phyloP scores from a whole-genome alignment of 2,329 filamentous ascomycete species.

The Botrytis fragariae region DNA sequence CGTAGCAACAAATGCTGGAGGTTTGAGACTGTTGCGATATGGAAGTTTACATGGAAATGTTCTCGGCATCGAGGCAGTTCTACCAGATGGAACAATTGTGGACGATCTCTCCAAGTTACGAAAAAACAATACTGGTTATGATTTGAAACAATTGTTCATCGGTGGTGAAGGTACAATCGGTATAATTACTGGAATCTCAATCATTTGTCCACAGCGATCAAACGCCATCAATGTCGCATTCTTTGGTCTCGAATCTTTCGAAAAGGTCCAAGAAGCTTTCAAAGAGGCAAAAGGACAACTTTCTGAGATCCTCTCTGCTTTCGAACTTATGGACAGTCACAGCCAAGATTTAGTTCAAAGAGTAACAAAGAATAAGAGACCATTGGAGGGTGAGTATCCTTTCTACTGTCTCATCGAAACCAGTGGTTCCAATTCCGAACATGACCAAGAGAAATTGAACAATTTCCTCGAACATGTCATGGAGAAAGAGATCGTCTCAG shows the following conservation, averaged over 20 bases:
- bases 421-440: constrained; percentile 88
- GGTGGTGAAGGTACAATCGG: constrained; percentile 93
- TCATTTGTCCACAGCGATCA: constrained; percentile 84
- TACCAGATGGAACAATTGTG: constrained; percentile 89
- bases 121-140: constrained; percentile 99
- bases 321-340: constrained; percentile 91
- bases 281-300: constrained; percentile 85
- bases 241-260: constrained; percentile 86
- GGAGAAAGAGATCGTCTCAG: constrained; percentile 78
- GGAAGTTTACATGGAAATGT: constrained; percentile 93
- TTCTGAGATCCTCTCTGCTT: constrained; percentile 92
- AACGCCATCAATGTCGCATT: constrained; percentile 92
- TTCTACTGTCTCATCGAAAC: constrained; percentile 99
- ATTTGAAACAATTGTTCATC: constrained; percentile 95
- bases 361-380: constrained; percentile 73
- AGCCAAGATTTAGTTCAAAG: constrained; percentile 75
- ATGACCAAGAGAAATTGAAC: constrained; percentile 89
- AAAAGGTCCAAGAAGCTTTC: constrained; percentile 84
- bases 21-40: constrained; percentile 84
- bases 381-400: constrained; percentile 78
- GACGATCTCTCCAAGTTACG: constrained; percentile 84
- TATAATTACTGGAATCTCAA: constrained; percentile 85
- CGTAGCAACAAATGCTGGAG: constrained; percentile 92
- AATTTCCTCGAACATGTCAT: constrained; percentile 89
- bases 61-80: constrained; percentile 86